Evolutionary conservation across 2,329 filamentous ascomycete species (phyloP).

Genomic region (Clonostachys byssicola): DNA sequence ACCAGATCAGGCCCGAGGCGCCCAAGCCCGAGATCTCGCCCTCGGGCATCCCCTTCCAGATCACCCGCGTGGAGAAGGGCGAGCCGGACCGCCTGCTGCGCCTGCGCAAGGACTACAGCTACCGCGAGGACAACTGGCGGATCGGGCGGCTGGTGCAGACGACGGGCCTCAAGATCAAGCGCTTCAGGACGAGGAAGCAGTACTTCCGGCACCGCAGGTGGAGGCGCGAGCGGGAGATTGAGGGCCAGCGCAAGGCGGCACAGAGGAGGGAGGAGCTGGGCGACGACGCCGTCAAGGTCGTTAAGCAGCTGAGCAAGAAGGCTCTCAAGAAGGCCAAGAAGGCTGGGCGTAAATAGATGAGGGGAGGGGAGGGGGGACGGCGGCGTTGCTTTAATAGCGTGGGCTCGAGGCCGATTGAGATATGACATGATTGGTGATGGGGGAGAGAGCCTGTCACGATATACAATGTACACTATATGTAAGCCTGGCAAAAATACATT

Average conservation of each 20-base stretch:
- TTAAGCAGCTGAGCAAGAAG: slow-evolving; percentile 26
- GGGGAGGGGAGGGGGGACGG: slow-evolving; percentile 9
- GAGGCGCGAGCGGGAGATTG: slow-evolving; percentile 34
- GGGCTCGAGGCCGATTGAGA: not conserved
- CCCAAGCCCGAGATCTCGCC: slow-evolving; percentile 34
- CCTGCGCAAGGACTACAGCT: slow-evolving; percentile 50
- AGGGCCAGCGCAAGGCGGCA: slow-evolving; percentile 32
- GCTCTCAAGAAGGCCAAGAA: slow-evolving; percentile 28
- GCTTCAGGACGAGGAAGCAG: slow-evolving; percentile 45
- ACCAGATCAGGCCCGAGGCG: slow-evolving; percentile 33
- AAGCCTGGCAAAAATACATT: no score
- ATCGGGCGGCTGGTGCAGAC: slow-evolving; percentile 51
- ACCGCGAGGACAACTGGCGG: slow-evolving; percentile 56
- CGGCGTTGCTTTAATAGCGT: no score
- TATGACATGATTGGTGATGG: not conserved
- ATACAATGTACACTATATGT: no score
- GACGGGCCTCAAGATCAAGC: slow-evolving; percentile 43
- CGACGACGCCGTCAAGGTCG: slow-evolving; percentile 13
- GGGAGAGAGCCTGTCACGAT: no score
- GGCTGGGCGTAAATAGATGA: slow-evolving; percentile 21
- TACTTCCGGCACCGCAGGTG: slow-evolving; percentile 38
- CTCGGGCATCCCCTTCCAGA: slow-evolving; percentile 45
- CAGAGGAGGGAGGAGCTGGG: slow-evolving; percentile 23
- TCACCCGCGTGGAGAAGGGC: slow-evolving; percentile 33
- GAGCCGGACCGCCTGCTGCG: slow-evolving; percentile 43